Base-by-base conservation (phyloP, 129 eudicot genomes). In the Escallonia rubra region DNA sequence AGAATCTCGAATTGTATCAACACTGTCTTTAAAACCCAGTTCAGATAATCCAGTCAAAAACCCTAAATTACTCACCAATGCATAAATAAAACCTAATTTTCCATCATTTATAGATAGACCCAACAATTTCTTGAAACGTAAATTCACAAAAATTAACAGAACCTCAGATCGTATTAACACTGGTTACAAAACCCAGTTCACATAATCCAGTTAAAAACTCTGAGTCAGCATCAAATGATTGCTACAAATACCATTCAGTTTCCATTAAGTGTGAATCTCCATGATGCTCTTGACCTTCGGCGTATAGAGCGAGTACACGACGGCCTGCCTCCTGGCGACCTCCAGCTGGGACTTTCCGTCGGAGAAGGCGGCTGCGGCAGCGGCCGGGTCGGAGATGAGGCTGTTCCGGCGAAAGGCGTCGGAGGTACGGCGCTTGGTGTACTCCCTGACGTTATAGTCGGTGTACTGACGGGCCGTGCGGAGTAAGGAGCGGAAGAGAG, bases 371-470 rank as follows among this genome's bases (percentile, higher is more conserved):
- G 83, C 71, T 60, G 87, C 64, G 68, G 81, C 71, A 41, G 72
- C 77, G 13, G 87, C 75, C 23, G 84, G 85, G 34, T 80, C 92
- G 6, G 87, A 76, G 7, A 85, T 65, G 46, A 60, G 47, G 7
- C 67, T 80, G 84, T 82, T 84, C 67, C 66, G 60, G 48, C 85
- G 89, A 56, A 87, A 90, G 6, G 84, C 82, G 73, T 90, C 91
- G 71, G 78, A 58, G 43, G 91, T 74, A 3, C 95, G 83, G 65
- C 97, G 95, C 61, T 76, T 90, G 7, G 86, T 64, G 72, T 90
- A 87, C 69, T 90, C 87, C 48, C 95, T 73, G 34, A 87, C 73
- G 83, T 90, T 90, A 84, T 90, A 87, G 73, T 90, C 97, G 0
- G 87, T 9, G 57, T 87, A 87, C 43, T 77, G 61, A 60, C 86